Evolutionary conservation across 345 rosid genomes (phyloP), one percentile per base, ranked within the genome.

Genomic region (Garcia nutans): DNA sequence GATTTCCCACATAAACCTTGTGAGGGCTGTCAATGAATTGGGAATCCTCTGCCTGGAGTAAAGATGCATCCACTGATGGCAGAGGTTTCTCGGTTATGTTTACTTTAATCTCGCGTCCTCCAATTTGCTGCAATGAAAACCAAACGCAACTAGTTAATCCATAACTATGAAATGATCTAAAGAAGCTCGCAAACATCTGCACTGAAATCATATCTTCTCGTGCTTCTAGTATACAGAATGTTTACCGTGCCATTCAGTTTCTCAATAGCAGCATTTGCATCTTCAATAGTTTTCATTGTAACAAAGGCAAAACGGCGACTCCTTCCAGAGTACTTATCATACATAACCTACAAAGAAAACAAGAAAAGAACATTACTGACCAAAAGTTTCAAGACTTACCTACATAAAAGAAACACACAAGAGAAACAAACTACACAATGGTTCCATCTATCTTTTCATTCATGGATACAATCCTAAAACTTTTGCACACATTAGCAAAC

Each of bases 281-380:
- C 97, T 78, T 90, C 97, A 45, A 84, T 83, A 20, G 93, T 89
- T 81, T 89, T 93, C 97, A 93, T 93, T 6, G 89, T 91, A 54
- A 89, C 97, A 75, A 93, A 95, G 56, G 92, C 97, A 82, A 94
- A 92, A 11, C 93, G 84, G 6, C 97, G 95, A 84, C 97, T 92
- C 79, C 90, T 82, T 68, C 89, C 87, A 0, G 88, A 78, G 70
- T 92, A 92, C 80, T 92, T 94, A 77, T 92, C 98, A 86, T 86
- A 90, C 91, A 91, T 92, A 57, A 92, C 96, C 97, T 92, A 59
- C 5, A 60, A 44, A 23, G 24, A 67, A 20, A 68, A 74, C 23
- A n/a, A 7, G 16, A 72, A 20, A 74, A n/a, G 8, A 72, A 50
- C 19, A 33, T 50, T 70, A 72, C 47, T 50, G 6, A 52, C 44